phyloP scores from a whole-genome alignment of 192 early-diverging fungal species.

The Coemansia reversa region DNA sequence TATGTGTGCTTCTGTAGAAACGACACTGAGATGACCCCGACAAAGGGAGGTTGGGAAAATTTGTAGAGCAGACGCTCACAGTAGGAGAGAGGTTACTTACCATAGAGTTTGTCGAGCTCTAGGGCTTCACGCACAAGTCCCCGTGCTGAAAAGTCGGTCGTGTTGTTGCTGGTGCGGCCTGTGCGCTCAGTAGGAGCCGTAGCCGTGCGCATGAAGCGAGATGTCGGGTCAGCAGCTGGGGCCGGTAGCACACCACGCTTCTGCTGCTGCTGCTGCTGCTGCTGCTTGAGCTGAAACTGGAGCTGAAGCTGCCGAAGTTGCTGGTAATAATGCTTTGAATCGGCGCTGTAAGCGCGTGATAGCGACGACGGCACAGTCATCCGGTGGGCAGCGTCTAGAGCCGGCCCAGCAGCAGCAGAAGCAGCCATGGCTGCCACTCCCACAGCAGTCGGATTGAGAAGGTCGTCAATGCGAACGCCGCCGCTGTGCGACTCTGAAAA shows the following conservation, averaged over 20 bases:
- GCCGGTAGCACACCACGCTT: neutral
- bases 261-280: conserved; percentile 22
- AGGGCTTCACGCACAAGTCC: conserved; percentile 50
- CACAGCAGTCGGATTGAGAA: conserved; percentile 41
- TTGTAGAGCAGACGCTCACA: neutral
- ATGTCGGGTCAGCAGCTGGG: conserved; percentile 12
- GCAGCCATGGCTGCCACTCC: conserved; percentile 2
- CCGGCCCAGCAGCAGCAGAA: conserved; percentile 11
- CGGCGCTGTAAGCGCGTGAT: conserved; percentile 38
- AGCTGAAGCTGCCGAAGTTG: conserved; percentile 36
- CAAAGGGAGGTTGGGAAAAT: neutral
- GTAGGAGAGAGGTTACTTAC: conserved; percentile 30
- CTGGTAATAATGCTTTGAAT: conserved; percentile 41
- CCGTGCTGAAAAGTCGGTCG: conserved; percentile 21
- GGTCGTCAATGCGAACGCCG: conserved; percentile 51
- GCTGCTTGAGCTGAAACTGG: conserved; percentile 28
- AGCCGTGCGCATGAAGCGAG: conserved; percentile 33
- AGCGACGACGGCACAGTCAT: conserved; percentile 43
- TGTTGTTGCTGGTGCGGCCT: neutral
- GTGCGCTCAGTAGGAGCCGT: conserved; percentile 34
- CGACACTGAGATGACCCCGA: neutral
- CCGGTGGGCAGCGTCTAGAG: conserved; percentile 33
- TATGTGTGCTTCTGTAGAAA: no score
- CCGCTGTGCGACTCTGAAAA: neutral
- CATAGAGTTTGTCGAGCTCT: conserved; percentile 53